Base-by-base conservation (phyloP, 208 protist genomes). In the Naegleria gruberi region DNA sequence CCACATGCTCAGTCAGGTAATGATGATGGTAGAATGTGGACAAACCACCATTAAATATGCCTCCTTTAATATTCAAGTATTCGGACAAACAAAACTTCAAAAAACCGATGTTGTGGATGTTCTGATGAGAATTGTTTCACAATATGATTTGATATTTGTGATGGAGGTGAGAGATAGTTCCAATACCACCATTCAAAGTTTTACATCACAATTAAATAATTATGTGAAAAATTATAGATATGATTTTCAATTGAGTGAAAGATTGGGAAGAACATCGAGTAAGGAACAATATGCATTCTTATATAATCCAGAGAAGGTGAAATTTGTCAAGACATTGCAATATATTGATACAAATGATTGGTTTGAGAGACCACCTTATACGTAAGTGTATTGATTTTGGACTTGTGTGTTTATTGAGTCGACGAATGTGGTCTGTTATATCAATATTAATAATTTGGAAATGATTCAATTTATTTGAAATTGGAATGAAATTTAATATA, bases 11-110 rank as follows among this genome's bases (percentile, higher is more conserved):
- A n/a, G n/a, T n/a, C n/a, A n/a, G n/a, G n/a, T n/a, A n/a, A n/a
- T n/a, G n/a, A n/a, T n/a, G n/a, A n/a, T n/a, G n/a, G n/a, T n/a
- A n/a, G n/a, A n/a, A n/a, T n/a, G n/a, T n/a, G n/a, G n/a, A n/a
- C n/a, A n/a, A n/a, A n/a, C n/a, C n/a, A n/a, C n/a, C 2, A 8
- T 84, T 43, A 41, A 84, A 41, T 45, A 57, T 55, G 6, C 37
- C n/a, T 55, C 84, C 10, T 88, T 88, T 23, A 88, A 88, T 30
- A 41, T 88, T 88, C 84, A 88, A 88, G 34, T 88, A 23, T 88
- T 88, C 42, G 84, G 84, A 23, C 23, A 15, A 43, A 40, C 5
- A 6, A 88, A 47, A 65, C 15, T 88, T 19, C 7, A 6, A 30
- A 65, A 88, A 40, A 19, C 44, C 10, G 34, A 40, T 3, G 84